Evolutionary conservation across 305 asterid genomes (phyloP), one percentile per base, ranked within the genome.

Genomic region (Solanum aculeatissimum): DNA sequence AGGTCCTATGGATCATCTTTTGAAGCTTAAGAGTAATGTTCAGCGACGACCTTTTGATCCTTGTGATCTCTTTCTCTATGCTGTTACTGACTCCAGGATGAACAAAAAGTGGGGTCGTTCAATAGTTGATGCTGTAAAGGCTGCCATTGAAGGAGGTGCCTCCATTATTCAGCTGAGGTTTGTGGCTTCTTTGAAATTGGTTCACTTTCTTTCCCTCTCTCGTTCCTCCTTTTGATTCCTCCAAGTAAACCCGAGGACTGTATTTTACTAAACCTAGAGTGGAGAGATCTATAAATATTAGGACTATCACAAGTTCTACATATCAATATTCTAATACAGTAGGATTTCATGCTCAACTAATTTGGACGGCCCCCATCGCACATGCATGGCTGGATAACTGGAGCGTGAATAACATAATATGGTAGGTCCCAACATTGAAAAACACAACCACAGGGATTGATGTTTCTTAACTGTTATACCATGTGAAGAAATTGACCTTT

Each of bases 51-150:
- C 89, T 68, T 97, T 97, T 85, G 90, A 92, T 87, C 97, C 98
- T 10, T 91, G 86, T 43, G 91, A 85, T 85, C 98, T 97, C 88
- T 93, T 94, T 88, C 85, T 97, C 51, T 97, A 95, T 84, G 99
- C 98, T 84, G 97, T 97, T 87, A 97, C 99, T 29, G 99, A 97
- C 93, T 89, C 98, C 16, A 87, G 93, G 90, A 97, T 94, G 98
- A 97, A 97, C 90, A 89, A 89, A 83, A 93, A 86, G 85, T 95
- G 98, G 99, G 97, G 96, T 35, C 98, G 90, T 83, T 92, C 97
- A 87, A 89, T 94, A 45, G 86, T 91, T 29, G 94, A 92, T 89
- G 98, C 97, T n/a, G 98, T 97, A 85, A 89, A 91, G 90, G 95
- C 91, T 86, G 98, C 98, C 65, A 74, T 95, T 66, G 93, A 93